These are phyloP conservation scores for Naematelia encephala DNA, from an alignment of 768 basidiomycete species.

Conservation along the genomic window DNA sequence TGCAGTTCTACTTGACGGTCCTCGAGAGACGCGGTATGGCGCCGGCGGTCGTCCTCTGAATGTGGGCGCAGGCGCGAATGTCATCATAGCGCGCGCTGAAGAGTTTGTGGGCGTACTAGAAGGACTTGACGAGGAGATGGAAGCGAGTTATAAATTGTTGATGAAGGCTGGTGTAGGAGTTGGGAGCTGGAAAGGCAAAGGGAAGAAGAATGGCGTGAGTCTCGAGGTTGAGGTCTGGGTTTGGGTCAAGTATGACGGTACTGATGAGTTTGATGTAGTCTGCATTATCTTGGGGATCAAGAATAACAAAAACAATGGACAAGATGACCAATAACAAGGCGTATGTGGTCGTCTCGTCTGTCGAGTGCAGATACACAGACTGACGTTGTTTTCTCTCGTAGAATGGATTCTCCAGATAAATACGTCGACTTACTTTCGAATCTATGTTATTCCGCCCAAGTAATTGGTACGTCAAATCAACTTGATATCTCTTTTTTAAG, in stretches of 20 bases:
- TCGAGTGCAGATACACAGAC: too few species aligned
- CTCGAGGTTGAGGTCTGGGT: background rate
- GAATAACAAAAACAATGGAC: constrained; percentile 24
- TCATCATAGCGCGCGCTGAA: constrained; percentile 9
- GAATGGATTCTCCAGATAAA: constrained; percentile 30
- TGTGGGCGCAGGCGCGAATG: constrained; percentile 3
- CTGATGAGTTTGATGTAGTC: background rate
- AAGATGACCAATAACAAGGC: constrained; percentile 25
- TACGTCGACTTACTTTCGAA: constrained; percentile 37
- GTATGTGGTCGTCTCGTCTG: too few species aligned
- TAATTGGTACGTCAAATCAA: constrained; percentile 37
- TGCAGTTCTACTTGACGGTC: constrained; percentile 18
- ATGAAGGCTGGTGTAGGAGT: constrained; percentile 27
- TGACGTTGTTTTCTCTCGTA: too few species aligned
- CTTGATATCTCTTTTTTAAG: background rate
- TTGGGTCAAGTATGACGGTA: background rate
- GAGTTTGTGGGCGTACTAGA: constrained; percentile 30
- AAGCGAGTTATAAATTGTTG: constrained; percentile 24
- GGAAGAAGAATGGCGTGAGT: constrained; percentile 31
- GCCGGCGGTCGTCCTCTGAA: background rate
- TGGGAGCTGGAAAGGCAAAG: constrained; percentile 37
- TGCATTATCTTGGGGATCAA: constrained; percentile 5
- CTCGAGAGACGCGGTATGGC: constrained; percentile 11
- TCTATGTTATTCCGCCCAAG: constrained; percentile 30
- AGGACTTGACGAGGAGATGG: constrained; percentile 44